Conservation (phyloP, 352 stramenopile species). For the Globisporangium okanoganense region DNA sequence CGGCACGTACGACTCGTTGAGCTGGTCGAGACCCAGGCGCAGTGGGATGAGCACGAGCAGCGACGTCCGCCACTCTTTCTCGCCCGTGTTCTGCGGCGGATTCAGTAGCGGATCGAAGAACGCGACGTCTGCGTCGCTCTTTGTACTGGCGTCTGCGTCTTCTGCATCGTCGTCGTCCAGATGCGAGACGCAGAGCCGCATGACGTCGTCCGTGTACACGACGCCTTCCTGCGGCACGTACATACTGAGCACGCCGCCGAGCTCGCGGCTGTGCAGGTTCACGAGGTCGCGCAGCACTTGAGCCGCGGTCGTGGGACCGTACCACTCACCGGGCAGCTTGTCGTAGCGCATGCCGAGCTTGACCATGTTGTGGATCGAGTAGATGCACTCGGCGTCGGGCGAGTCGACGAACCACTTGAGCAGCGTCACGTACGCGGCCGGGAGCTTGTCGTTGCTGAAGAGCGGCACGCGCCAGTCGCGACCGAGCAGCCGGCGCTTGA, state of each 20-base stretch:
- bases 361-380: constrained; percentile 91
- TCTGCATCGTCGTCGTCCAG: constrained; percentile 23
- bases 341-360: constrained; percentile 89
- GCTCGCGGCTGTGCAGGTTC: constrained; percentile 57
- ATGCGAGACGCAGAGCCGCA: constrained; percentile 66
- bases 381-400: constrained; percentile 62
- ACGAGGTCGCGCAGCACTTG: constrained; percentile 88
- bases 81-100: constrained; percentile 40
- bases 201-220: constrained; percentile 77
- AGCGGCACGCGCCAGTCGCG: constrained; percentile 39
- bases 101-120: constrained; percentile 88
- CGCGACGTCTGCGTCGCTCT: constrained; percentile 10
- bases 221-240: constrained; percentile 84
- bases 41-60: constrained; percentile 92
- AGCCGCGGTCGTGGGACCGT: constrained; percentile 86
- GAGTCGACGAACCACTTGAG: constrained; percentile 86
- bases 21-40: constrained; percentile 86
- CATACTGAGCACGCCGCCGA: constrained; percentile 47
- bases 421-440: constrained; percentile 46
- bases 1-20: constrained; percentile 81
- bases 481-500: constrained; percentile 77
- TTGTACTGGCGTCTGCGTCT: not conserved
- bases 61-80: constrained; percentile 77
- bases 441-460: constrained; percentile 35
- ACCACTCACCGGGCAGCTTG: constrained; percentile 91